Evolutionary conservation across 208 protist species (phyloP).

Genomic region (Crithidia acanthocephali): DNA sequence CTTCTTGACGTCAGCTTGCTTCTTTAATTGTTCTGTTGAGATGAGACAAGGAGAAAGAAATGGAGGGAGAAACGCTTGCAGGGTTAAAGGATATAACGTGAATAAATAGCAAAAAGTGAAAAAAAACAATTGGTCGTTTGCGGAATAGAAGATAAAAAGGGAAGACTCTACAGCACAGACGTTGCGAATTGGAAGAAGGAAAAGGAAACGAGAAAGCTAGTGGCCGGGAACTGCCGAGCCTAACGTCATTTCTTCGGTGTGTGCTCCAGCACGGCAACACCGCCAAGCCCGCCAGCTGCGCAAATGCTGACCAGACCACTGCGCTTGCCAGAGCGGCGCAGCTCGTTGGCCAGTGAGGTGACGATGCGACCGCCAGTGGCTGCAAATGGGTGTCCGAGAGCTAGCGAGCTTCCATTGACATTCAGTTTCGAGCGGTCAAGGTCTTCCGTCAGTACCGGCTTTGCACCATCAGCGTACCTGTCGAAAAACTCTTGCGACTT

Average conservation of each 20-base stretch:
- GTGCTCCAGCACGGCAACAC: slow-evolving; percentile 76
- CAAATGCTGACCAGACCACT: slow-evolving; percentile 89
- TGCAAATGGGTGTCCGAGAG: slow-evolving; percentile 89
- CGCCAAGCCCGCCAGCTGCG: slow-evolving; percentile 85
- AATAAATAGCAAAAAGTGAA: too few relatives aligned
- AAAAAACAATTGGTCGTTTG: background rate
- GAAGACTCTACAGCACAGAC: background rate
- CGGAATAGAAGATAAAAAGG: background rate
- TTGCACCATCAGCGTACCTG: slow-evolving; percentile 37
- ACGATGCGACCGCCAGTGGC: slow-evolving; percentile 86
- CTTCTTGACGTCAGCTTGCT: too few relatives aligned
- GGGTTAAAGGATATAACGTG: background rate
- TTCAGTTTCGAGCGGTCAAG: slow-evolving; percentile 83
- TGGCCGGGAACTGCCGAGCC: background rate
- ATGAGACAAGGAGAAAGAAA: background rate
- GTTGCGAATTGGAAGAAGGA: background rate
- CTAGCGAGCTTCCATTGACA: slow-evolving; percentile 80
- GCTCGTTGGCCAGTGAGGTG: slow-evolving; percentile 76
- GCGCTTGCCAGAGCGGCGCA: slow-evolving; percentile 76
- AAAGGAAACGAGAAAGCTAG: slow-evolving; percentile 7
- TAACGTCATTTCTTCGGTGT: slow-evolving; percentile 39
- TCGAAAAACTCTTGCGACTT: slow-evolving; percentile 77
- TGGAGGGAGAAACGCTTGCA: background rate
- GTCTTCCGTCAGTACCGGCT: slow-evolving; percentile 46
- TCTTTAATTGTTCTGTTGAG: background rate